These are phyloP conservation scores for Penicillium pulvis DNA, from an alignment of 495 filamentous ascomycete genomes.

Conservation along the genomic window DNA sequence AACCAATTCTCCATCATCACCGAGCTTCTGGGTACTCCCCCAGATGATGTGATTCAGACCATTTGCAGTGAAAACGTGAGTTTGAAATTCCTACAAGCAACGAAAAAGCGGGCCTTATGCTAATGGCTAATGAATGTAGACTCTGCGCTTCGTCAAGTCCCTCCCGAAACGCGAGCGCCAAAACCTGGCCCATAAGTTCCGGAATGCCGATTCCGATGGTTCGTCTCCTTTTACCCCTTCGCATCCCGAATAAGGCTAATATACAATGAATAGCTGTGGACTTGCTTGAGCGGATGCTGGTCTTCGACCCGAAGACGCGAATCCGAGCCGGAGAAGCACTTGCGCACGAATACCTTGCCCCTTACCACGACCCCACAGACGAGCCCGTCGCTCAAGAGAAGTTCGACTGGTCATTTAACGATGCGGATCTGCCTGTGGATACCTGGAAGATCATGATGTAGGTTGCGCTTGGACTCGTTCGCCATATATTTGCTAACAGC, in stretches of 20 bases:
- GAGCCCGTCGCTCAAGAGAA: slow-evolving; percentile 96
- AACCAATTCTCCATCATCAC: slow-evolving; percentile 99
- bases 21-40: slow-evolving; percentile 94
- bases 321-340: slow-evolving; percentile 83
- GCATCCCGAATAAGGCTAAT: not conserved
- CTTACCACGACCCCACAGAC: slow-evolving; percentile 96
- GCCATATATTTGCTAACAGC: not conserved
- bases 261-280: slow-evolving; percentile 68
- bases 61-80: slow-evolving; percentile 98
- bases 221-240: slow-evolving; percentile 28
- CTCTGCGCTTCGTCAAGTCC: slow-evolving; percentile 94
- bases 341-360: slow-evolving; percentile 88
- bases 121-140: slow-evolving; percentile 54
- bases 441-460: slow-evolving; percentile 99
- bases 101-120: not conserved
- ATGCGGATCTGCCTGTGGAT: slow-evolving; percentile 94
- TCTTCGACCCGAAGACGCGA: slow-evolving; percentile 93
- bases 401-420: slow-evolving; percentile 99
- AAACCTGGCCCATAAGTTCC: slow-evolving; percentile 88
- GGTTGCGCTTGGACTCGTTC: slow-evolving; percentile 10
- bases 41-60: slow-evolving; percentile 96
- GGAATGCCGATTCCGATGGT: slow-evolving; percentile 93
- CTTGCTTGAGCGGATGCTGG: slow-evolving; percentile 93
- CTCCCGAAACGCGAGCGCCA: slow-evolving; percentile 94
- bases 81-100: not conserved